A percentile compares a stretch with the other conserved stretches of the same genome.
Evolutionary conservation across 441 rosid species (phyloP).

Genomic region (Macaranga tanarius): DNA sequence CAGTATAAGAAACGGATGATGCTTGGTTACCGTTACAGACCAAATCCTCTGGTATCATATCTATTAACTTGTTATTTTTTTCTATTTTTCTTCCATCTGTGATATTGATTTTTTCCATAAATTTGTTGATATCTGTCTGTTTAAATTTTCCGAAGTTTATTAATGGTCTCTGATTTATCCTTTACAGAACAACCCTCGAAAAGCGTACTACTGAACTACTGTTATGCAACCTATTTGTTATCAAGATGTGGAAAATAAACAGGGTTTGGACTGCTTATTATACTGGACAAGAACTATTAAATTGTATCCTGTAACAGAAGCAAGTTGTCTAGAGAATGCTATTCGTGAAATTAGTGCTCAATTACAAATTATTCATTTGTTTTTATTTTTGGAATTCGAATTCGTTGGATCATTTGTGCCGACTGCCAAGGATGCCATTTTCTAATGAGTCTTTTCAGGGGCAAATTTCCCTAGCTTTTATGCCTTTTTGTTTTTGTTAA

Average conservation of each 20-base stretch:
- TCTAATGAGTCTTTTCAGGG: background rate
- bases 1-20: conserved; percentile 99
- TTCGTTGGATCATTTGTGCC: background rate
- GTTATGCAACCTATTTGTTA: background rate
- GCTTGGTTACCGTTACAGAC: conserved; percentile 93
- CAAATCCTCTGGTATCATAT: conserved; percentile 79
- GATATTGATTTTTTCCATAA: background rate
- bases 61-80: background rate
- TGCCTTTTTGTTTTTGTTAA: too few relatives aligned
- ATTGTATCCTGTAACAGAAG: background rate
- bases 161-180: conserved; percentile 6
- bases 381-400: background rate
- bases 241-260: background rate
- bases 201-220: conserved; percentile 64
- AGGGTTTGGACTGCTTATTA: background rate
- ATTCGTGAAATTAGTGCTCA: conserved; percentile 3
- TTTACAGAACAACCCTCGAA: conserved; percentile 80
- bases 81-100: background rate
- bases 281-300: background rate
- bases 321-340: background rate
- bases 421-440: too few relatives aligned
- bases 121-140: background rate
- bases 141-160: background rate
- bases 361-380: background rate
- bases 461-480: background rate